phyloP scores from a whole-genome alignment of 2,329 filamentous ascomycete genomes.

The Trichoderma sp. region DNA sequence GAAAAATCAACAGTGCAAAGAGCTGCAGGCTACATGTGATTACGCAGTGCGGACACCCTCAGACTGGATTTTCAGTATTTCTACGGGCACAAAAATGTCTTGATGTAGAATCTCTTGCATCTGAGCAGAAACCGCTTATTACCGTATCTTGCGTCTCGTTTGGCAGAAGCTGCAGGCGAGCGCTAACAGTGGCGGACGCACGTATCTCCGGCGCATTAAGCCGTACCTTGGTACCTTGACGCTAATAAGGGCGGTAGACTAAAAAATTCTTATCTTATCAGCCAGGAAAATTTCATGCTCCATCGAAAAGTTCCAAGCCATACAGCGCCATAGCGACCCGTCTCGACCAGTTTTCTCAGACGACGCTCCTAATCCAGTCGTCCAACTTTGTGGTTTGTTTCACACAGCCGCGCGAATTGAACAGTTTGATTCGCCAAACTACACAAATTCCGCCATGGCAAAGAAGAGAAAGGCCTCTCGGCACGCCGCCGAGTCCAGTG shows the following conservation, averaged over 20 bases:
- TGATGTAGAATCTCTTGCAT: not conserved
- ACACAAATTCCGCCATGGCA: constrained; percentile 48
- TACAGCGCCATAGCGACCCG: not conserved
- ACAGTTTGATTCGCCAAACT: not conserved
- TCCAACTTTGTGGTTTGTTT: no score
- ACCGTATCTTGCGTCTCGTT: not conserved
- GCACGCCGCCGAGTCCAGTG: constrained; percentile 46
- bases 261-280: constrained; percentile 30
- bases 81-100: not conserved
- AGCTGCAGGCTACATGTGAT: not conserved
- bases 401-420: not conserved
- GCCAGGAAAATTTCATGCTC: constrained; percentile 28
- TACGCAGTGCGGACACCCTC: not conserved
- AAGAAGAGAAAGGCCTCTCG: constrained; percentile 72
- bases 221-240: not conserved
- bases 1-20: not conserved
- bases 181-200: constrained; percentile 16
- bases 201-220: constrained; percentile 16
- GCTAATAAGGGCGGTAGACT: no score
- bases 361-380: not conserved
- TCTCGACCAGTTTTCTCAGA: not conserved
- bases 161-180: not conserved
- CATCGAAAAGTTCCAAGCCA: constrained; percentile 19
- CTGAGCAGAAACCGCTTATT: not conserved
- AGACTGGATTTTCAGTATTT: not conserved